Percentiles rank a stretch among this genome's conserved stretches.
phyloP scores from a whole-genome alignment of 768 basidiomycete genomes.

The Symmetrospora coprosmae region DNA sequence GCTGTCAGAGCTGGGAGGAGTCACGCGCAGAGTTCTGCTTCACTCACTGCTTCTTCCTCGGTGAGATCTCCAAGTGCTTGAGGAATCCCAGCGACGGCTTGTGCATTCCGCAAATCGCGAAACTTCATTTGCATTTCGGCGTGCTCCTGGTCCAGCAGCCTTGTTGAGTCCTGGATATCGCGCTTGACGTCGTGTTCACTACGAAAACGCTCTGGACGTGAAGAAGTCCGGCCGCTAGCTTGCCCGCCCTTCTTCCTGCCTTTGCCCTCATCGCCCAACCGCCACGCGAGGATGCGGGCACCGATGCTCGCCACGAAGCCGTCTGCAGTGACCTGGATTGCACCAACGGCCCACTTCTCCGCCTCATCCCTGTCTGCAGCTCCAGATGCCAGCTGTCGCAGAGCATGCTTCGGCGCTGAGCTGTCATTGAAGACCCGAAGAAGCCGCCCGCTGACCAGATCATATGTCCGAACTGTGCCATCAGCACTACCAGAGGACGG shows the following conservation, averaged over 20 bases:
- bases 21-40: too few relatives aligned
- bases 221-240: slow-evolving; percentile 3
- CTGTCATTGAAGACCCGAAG: slow-evolving; percentile 20
- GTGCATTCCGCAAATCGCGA: not conserved
- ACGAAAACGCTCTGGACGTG: slow-evolving; percentile 13
- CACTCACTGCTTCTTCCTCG: slow-evolving; percentile 15
- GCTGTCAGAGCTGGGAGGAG: too few relatives aligned
- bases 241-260: slow-evolving; percentile 3
- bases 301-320: slow-evolving; percentile 22
- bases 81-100: not conserved
- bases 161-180: slow-evolving; percentile 9
- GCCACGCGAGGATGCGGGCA: slow-evolving; percentile 12
- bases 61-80: slow-evolving; percentile 6
- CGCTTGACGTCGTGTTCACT: slow-evolving; percentile 1
- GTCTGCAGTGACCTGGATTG: not conserved
- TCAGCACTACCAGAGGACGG: not conserved
- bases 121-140: not conserved
- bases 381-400: slow-evolving; percentile 7
- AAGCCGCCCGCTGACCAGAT: not conserved
- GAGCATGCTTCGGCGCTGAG: slow-evolving; percentile 16
- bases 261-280: not conserved
- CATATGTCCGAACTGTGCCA: slow-evolving; percentile 15
- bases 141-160: slow-evolving; percentile 11
- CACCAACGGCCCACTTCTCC: slow-evolving; percentile 3
- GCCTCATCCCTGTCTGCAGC: slow-evolving; percentile 19